Evolutionary conservation across 371 early-diverging fungal species (phyloP).

Genomic region (Mycotypha africana): DNA sequence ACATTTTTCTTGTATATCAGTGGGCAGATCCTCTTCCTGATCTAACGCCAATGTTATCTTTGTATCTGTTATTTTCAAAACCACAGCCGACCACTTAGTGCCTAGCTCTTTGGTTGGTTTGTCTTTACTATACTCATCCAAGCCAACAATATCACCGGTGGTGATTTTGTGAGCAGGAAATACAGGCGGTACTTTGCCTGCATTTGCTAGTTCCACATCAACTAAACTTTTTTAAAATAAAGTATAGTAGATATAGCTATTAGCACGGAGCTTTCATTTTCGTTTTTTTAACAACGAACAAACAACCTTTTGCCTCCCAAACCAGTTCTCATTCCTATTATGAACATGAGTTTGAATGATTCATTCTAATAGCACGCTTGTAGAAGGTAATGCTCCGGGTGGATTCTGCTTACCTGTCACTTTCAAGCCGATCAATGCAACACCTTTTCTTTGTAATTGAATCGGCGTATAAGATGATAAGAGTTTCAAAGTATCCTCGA

Average conservation of each 20-base stretch:
- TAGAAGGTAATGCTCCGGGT: background rate
- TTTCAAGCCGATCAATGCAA: conserved; percentile 59
- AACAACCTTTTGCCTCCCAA: conserved; percentile 67
- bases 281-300: conserved; percentile 1
- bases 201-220: conserved; percentile 59
- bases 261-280: no score
- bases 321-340: conserved; percentile 60
- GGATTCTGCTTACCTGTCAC: conserved; percentile 42
- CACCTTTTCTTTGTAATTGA: conserved; percentile 65
- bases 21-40: conserved; percentile 58
- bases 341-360: background rate
- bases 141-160: conserved; percentile 72
- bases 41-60: conserved; percentile 62
- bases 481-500: conserved; percentile 53
- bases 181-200: conserved; percentile 40
- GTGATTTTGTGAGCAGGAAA: conserved; percentile 65
- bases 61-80: conserved; percentile 54
- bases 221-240: conserved; percentile 38
- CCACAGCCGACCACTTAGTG: conserved; percentile 45
- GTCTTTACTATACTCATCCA: conserved; percentile 58
- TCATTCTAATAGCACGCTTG: background rate
- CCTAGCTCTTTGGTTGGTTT: conserved; percentile 24
- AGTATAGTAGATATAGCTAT: background rate
- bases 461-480: conserved; percentile 47
- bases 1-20: conserved; percentile 63